Conservation (phyloP, 2,329 filamentous ascomycete genomes). For the Aspergillus sp. region DNA sequence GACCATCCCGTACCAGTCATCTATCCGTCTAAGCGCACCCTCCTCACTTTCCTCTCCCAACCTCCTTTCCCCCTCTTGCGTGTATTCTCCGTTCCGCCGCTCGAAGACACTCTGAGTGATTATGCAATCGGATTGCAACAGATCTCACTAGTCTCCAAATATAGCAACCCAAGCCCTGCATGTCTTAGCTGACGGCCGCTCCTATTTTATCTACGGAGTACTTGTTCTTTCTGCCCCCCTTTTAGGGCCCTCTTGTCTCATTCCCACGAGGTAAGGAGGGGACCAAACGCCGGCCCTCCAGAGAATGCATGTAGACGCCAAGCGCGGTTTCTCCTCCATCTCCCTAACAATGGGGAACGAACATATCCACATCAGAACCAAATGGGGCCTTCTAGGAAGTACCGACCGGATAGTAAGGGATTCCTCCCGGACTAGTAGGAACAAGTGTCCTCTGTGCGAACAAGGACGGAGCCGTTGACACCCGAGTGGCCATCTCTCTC, state of each 20-base stretch:
- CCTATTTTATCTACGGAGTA: neutral
- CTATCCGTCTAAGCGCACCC: neutral
- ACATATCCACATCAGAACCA: too few species aligned
- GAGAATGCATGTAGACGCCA: neutral
- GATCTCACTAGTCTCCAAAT: slow-evolving; percentile 11
- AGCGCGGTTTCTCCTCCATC: neutral
- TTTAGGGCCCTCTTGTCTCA: neutral
- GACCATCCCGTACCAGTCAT: neutral
- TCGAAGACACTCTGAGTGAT: too few species aligned
- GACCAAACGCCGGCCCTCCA: neutral
- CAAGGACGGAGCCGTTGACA: neutral
- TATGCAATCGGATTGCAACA: too few species aligned
- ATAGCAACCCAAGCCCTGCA: slow-evolving; percentile 20
- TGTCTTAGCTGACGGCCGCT: slow-evolving; percentile 15
- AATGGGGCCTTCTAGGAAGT: neutral
- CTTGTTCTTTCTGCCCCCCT: neutral
- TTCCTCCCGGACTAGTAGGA: neutral
- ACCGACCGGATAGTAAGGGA: neutral
- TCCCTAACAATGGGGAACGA: neutral
- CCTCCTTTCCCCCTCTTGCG: too few species aligned
- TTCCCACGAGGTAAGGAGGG: neutral
- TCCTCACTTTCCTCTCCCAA: neutral
- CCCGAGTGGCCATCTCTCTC: slow-evolving; percentile 1
- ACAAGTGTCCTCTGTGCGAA: too few species aligned
- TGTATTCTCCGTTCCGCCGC: too few species aligned